These are phyloP conservation scores for Candida gorgasii DNA, from an alignment of 805 yeast species.

Conservation along the genomic window DNA sequence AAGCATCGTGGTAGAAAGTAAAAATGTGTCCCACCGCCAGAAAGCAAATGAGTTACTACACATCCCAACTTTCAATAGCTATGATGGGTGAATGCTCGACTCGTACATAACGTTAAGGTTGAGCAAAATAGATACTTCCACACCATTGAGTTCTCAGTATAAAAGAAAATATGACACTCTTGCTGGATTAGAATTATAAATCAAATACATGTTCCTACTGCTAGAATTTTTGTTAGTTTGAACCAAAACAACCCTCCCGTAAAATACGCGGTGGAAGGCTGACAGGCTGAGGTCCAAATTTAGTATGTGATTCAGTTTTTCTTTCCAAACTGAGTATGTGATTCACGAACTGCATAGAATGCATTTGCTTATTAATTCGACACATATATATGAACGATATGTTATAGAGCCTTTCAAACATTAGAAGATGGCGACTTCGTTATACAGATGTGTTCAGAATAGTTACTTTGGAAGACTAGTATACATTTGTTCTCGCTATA, in stretches of 20 bases:
- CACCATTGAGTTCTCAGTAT: background rate
- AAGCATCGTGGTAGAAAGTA: too few relatives aligned
- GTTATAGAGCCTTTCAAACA: background rate
- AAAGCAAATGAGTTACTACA: background rate
- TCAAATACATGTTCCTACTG: background rate
- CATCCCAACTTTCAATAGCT: too few relatives aligned
- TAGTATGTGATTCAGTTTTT: background rate
- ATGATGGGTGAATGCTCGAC: too few relatives aligned
- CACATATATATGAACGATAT: background rate
- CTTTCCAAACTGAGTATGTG: background rate
- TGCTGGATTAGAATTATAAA: background rate
- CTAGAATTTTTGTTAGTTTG: background rate
- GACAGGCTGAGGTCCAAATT: too few relatives aligned
- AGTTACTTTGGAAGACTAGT: conserved; percentile 24
- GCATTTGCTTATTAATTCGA: background rate
- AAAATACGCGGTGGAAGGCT: too few relatives aligned
- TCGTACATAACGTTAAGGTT: too few relatives aligned
- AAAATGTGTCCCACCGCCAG: too few relatives aligned
- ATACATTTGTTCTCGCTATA: conserved; percentile 28
- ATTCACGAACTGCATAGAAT: background rate
- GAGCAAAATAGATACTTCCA: background rate
- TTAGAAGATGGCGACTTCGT: background rate
- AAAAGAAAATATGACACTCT: background rate
- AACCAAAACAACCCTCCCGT: background rate
- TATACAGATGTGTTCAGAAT: conserved; percentile 2